Conservation (phyloP, 1,139 yeast species). For the Yamadazyma epiphylla region DNA sequence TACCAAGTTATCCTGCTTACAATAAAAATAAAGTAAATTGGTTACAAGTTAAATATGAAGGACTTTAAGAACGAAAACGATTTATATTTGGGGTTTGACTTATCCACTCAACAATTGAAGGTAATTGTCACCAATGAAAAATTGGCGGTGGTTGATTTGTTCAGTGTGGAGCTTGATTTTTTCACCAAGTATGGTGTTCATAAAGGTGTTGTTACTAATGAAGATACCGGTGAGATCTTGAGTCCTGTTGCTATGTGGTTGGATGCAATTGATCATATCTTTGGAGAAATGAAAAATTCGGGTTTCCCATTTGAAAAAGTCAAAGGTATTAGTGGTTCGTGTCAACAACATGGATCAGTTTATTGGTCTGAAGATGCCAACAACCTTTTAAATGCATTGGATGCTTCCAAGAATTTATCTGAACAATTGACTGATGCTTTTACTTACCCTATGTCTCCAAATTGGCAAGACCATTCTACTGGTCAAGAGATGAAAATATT, state of each 20-base stretch:
- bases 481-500: constrained; percentile 61
- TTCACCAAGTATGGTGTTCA: constrained; percentile 52
- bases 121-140: constrained; percentile 59
- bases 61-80: constrained; percentile 16
- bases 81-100: constrained; percentile 70
- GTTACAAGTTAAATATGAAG: constrained; percentile 28
- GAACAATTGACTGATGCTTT: constrained; percentile 51
- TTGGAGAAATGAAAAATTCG: constrained; percentile 49
- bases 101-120: constrained; percentile 88
- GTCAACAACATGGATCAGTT: constrained; percentile 92
- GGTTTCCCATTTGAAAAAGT: constrained; percentile 58
- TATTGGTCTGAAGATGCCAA: constrained; percentile 62
- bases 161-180: constrained; percentile 70
- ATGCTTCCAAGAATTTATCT: constrained; percentile 25
- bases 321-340: constrained; percentile 76
- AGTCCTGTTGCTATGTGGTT: constrained; percentile 93
- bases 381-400: constrained; percentile 28
- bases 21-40: constrained; percentile 44
- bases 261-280: constrained; percentile 69
- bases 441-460: constrained; percentile 68
- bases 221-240: constrained; percentile 50
- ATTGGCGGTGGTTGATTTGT: constrained; percentile 53
- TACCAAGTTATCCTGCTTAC: constrained; percentile 57
- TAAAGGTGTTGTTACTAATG: constrained; percentile 67
- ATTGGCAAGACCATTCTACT: constrained; percentile 95